Evolutionary conservation across 108 stramenopile species (phyloP).

Genomic region (Skeletonema marinoi): DNA sequence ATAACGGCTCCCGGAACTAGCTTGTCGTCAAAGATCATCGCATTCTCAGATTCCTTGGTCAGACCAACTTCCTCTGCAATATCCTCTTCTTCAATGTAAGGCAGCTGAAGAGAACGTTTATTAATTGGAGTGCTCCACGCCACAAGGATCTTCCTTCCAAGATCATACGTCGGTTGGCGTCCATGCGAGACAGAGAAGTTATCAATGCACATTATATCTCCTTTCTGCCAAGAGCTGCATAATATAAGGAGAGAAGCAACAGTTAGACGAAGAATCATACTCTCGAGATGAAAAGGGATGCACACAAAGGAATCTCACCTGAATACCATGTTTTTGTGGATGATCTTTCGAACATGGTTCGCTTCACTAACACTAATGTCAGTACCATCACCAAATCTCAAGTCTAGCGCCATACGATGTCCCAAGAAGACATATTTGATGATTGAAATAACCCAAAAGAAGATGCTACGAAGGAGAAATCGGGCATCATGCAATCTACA

Average conservation of each 20-base stretch:
- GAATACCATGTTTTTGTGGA: slow-evolving; percentile 51
- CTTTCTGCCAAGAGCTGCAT: slow-evolving; percentile 29
- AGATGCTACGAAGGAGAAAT: slow-evolving; percentile 20
- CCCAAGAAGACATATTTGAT: slow-evolving; percentile 44
- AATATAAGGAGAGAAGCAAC: neutral
- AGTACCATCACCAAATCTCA: slow-evolving; percentile 45
- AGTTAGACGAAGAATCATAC: neutral
- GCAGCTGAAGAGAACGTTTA: slow-evolving; percentile 16
- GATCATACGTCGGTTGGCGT: slow-evolving; percentile 43
- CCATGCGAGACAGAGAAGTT: slow-evolving; percentile 47
- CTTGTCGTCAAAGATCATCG: neutral
- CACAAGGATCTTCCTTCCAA: slow-evolving; percentile 34
- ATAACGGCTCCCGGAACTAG: neutral
- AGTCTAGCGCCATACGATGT: slow-evolving; percentile 31
- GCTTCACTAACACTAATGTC: slow-evolving; percentile 43
- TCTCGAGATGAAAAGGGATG: no score
- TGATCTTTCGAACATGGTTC: slow-evolving; percentile 36
- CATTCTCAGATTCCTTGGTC: neutral
- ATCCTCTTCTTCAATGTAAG: neutral
- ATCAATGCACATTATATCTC: slow-evolving; percentile 51
- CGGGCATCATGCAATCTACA: slow-evolving; percentile 18
- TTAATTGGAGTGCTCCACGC: slow-evolving; percentile 36
- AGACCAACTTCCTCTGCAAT: neutral
- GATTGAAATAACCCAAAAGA: slow-evolving; percentile 1
- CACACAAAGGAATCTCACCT: neutral